Evolutionary conservation across 2,329 filamentous ascomycete species (phyloP).

Genomic region (Ophiostoma quercus): DNA sequence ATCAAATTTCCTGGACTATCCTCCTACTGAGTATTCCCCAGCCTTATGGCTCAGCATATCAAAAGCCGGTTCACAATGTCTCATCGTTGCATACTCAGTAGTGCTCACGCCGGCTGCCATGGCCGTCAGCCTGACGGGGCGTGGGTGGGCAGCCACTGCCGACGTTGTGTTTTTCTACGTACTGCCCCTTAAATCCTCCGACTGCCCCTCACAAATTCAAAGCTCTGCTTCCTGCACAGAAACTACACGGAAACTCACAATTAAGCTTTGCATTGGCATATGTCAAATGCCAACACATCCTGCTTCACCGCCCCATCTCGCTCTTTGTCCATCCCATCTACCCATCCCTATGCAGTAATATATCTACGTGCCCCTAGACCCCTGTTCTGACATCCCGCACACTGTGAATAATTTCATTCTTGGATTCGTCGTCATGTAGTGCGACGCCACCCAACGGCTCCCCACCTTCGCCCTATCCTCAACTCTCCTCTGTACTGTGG

Average conservation of each 20-base stretch:
- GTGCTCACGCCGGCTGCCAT: not conserved
- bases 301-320: not conserved
- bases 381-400: not conserved
- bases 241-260: not conserved
- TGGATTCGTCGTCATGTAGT: slow-evolving; percentile 5
- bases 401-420: not conserved
- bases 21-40: not conserved
- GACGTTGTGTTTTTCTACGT: not conserved
- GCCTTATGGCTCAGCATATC: not conserved
- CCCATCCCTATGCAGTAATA: not conserved
- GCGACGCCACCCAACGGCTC: not conserved
- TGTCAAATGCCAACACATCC: not conserved
- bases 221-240: not conserved
- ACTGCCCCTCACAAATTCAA: not conserved
- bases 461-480: not conserved
- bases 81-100: not conserved
- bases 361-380: not conserved
- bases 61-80: not conserved
- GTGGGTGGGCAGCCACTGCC: not conserved
- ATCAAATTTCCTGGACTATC: not conserved
- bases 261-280: not conserved
- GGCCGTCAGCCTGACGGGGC: not conserved
- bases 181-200: not conserved
- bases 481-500: too few relatives aligned
- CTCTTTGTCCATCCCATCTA: not conserved